Percentiles rank a stretch among this genome's conserved stretches.
Conservation (phyloP, 148 eudicot genomes). For the Persicaria maculosa region DNA sequence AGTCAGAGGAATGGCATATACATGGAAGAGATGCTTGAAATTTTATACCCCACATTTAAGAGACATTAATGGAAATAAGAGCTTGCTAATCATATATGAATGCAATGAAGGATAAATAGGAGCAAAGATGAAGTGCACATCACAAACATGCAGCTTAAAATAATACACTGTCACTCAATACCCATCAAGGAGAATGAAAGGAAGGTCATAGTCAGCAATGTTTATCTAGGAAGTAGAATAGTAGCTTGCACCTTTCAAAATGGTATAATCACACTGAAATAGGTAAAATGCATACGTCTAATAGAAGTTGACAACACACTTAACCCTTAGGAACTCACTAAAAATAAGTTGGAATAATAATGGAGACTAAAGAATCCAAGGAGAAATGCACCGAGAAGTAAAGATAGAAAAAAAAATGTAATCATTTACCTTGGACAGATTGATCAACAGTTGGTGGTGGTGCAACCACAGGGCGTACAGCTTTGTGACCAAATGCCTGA, state of each 20-base stretch:
- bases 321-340: not conserved
- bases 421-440: slow-evolving; percentile 7
- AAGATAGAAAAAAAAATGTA: slow-evolving; percentile 8
- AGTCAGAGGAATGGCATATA: not conserved
- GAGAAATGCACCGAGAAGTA: not conserved
- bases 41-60: not conserved
- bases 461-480: slow-evolving; percentile 36
- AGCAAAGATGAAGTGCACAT: not conserved
- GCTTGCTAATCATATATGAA: not conserved
- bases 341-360: not conserved
- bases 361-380: not conserved
- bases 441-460: slow-evolving; percentile 21
- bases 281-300: not conserved
- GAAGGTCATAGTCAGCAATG: not conserved
- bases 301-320: not conserved
- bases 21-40: not conserved
- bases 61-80: not conserved
- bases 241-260: not conserved
- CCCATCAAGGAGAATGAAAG: not conserved
- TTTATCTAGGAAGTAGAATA: not conserved
- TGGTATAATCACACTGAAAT: not conserved
- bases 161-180: not conserved
- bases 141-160: not conserved
- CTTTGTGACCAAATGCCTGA: slow-evolving; percentile 68
- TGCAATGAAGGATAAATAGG: not conserved